Percentiles rank a stretch among this genome's conserved stretches.
Evolutionary conservation across 164 flowering plant genomes (phyloP).

Genomic region (Tinospora cordifolia): DNA sequence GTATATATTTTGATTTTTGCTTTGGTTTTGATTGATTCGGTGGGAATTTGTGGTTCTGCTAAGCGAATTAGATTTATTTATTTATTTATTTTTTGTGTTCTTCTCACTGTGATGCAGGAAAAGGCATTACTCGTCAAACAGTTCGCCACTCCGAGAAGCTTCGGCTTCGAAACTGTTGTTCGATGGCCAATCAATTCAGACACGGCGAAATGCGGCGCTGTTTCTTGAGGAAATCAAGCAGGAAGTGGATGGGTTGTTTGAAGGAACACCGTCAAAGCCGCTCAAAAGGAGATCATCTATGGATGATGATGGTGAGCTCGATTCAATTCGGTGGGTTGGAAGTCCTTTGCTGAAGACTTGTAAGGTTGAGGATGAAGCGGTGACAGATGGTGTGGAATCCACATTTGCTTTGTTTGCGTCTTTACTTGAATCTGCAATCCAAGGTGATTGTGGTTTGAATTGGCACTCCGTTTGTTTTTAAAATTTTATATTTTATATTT

Average conservation of each 20-base stretch:
- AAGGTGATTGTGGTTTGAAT: slow-evolving; percentile 27
- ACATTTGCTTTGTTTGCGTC: slow-evolving; percentile 68
- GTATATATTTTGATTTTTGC: not conserved
- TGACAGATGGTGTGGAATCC: slow-evolving; percentile 52
- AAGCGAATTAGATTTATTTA: too few relatives aligned
- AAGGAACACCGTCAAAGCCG: slow-evolving; percentile 30
- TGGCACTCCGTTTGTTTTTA: not conserved
- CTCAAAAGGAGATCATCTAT: slow-evolving; percentile 39
- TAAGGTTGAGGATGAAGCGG: slow-evolving; percentile 55
- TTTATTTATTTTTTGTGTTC: too few relatives aligned
- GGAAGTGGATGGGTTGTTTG: slow-evolving; percentile 43
- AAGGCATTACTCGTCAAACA: slow-evolving; percentile 42
- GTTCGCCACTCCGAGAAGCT: slow-evolving; percentile 40
- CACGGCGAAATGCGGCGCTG: slow-evolving; percentile 72
- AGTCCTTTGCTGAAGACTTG: slow-evolving; percentile 43
- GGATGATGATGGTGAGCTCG: slow-evolving; percentile 34
- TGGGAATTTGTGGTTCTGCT: not conserved
- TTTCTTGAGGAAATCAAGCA: slow-evolving; percentile 78
- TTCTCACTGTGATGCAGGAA: slow-evolving; percentile 37
- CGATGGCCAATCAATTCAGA: slow-evolving; percentile 45
- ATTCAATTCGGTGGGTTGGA: slow-evolving; percentile 29
- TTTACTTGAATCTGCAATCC: slow-evolving; percentile 73
- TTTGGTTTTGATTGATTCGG: not conserved
- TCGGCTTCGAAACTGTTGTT: slow-evolving; percentile 39
- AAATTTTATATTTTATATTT: not conserved